Evolutionary conservation across 179 eudicot species (phyloP), one percentile per base, ranked within the genome.

Genomic region (Gypsophila paniculata): DNA sequence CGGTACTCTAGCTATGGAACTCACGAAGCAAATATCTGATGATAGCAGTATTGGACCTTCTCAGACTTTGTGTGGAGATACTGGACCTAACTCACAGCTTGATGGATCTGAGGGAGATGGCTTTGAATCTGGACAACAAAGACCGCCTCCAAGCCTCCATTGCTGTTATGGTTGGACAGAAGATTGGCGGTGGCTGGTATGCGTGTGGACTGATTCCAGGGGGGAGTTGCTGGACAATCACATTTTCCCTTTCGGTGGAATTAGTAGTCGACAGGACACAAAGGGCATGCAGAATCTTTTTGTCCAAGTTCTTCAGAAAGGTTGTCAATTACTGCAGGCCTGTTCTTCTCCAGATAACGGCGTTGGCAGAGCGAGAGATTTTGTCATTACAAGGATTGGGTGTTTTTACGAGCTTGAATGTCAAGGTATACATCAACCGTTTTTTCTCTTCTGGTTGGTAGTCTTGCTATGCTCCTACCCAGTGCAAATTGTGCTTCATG

Each of bases 91-190:
- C 78, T 82, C 96, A 68, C 93, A 87, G 77, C 75, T 81, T 72
- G 97, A 91, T 69, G 87, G 94, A 67, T 65, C 85, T 51, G 96
- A 88, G 55, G 77, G 84, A 49, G 97, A 91, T 61, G 78, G 88
- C 61, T 81, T 52, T 79, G 86, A 80, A 65, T 81, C 90, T 72
- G 85, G 77, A 71, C 79, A 76, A 65, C 89, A 78, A 23, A 91
- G 81, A 80, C 22, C 88, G 60, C 87, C 87, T 55, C 91, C 97
- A 25, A 90, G 89, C 70, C 81, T 94, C 70, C 99, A 94, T 76
- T 94, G 99, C 77, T 94, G 99, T 77, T 94, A 94, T 86, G 99
- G 97, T 51, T 94, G 99, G 99, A 94, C 99, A 15, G 99, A 94
- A 76, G 99, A 94, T 82, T 94, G 99, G 99, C 97, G 96, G 55